Percentiles rank a stretch among this genome's conserved stretches.
Evolutionary conservation across 257 asterid genomes (phyloP).

Genomic region (Jaltomata sinuosa): DNA sequence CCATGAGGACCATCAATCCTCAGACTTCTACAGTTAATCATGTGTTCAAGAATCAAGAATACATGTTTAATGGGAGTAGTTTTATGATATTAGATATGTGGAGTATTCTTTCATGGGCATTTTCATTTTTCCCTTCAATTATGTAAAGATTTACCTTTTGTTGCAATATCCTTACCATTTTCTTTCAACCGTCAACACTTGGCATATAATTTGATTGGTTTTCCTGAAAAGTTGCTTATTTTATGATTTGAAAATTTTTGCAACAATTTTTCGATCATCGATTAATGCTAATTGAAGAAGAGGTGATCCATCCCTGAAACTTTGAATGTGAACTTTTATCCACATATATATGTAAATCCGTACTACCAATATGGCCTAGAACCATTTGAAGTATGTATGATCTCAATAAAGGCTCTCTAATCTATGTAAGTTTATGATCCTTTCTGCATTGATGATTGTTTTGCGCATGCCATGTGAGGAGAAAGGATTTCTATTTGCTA

Average conservation of each 20-base stretch:
- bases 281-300: not conserved
- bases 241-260: not conserved
- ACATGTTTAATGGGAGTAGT: not conserved
- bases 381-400: slow-evolving; percentile 2
- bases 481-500: not conserved
- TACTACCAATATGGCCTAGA: slow-evolving; percentile 3
- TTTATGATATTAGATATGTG: too few relatives aligned
- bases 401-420: not conserved
- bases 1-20: not conserved
- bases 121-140: not conserved
- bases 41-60: not conserved
- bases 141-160: too few relatives aligned
- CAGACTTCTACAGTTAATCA: not conserved
- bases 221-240: too few relatives aligned
- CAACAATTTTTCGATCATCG: not conserved
- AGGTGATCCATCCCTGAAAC: slow-evolving; percentile 7
- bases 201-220: not conserved
- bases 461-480: not conserved
- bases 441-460: not conserved
- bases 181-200: not conserved
- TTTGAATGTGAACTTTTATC: not conserved
- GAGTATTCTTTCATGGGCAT: not conserved
- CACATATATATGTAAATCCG: not conserved
- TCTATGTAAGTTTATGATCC: not conserved
- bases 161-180: too few relatives aligned